phyloP scores from a whole-genome alignment of 2,329 filamentous ascomycete species.

The Colletotrichum sp. region DNA sequence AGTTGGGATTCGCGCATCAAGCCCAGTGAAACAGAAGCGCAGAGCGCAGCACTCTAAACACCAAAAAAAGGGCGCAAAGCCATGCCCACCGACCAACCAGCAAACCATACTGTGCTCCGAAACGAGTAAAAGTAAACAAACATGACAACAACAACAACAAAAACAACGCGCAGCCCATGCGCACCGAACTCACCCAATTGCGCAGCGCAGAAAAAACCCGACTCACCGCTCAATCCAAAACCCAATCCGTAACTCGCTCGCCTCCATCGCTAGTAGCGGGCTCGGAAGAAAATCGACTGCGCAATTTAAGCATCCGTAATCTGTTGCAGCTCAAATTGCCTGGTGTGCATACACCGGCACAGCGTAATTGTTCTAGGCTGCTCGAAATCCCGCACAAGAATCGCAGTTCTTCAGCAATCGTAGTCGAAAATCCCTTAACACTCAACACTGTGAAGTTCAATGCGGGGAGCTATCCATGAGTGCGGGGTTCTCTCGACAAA shows the following conservation, averaged over 20 bases:
- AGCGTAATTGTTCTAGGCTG: not conserved
- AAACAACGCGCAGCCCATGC: not conserved
- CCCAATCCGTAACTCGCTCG: conserved; percentile 4
- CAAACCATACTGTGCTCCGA: not conserved
- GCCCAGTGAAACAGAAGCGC: not conserved
- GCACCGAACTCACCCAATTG: not conserved
- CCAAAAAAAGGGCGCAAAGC: not conserved
- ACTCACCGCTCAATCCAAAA: conserved; percentile 12
- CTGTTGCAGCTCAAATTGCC: not conserved
- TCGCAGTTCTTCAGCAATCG: not conserved
- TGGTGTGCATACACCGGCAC: not conserved
- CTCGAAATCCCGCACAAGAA: not conserved
- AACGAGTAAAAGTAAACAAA: conserved; percentile 1
- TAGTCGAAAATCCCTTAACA: not conserved
- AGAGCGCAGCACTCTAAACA: not conserved
- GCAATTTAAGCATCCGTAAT: not conserved
- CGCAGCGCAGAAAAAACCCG: not conserved
- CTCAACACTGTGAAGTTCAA: not conserved
- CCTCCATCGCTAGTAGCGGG: not conserved
- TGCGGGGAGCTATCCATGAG: not conserved
- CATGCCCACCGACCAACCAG: not conserved
- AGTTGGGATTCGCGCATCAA: not conserved
- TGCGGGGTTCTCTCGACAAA: conserved; percentile 2
- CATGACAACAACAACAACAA: not conserved
- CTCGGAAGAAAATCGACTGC: not conserved